Percentiles rank a stretch among this genome's conserved stretches.
Evolutionary conservation across 2,329 filamentous ascomycete genomes (phyloP).

Genomic region (Pseudogymnoascus sp.): DNA sequence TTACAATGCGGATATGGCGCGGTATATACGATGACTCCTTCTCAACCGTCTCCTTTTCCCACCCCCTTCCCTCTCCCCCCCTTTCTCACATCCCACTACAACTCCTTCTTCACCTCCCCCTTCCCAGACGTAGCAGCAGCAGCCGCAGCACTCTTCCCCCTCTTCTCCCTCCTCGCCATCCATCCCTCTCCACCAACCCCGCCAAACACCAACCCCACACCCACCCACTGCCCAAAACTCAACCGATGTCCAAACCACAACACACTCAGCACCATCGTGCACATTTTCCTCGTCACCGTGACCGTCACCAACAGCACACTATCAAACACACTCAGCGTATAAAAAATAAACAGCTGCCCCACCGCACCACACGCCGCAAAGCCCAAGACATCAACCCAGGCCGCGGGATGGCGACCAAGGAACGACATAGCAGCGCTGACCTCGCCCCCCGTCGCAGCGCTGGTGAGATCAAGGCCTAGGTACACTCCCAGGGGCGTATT

Average conservation of each 20-base stretch:
- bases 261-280: constrained; percentile 96
- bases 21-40: background rate
- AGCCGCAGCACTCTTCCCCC: constrained; percentile 58
- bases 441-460: constrained; percentile 58
- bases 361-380: constrained; percentile 87
- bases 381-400: constrained; percentile 79
- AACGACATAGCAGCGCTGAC: constrained; percentile 72
- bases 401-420: constrained; percentile 67
- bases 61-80: too few species aligned
- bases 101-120: background rate
- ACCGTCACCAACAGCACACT: constrained; percentile 90
- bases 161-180: constrained; percentile 75
- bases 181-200: constrained; percentile 86
- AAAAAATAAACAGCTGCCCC: constrained; percentile 96
- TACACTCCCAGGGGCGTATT: constrained; percentile 55
- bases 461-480: constrained; percentile 54
- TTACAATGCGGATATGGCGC: background rate
- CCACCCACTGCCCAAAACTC: constrained; percentile 84
- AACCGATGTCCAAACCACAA: constrained; percentile 88
- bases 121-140: too few species aligned
- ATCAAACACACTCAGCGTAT: constrained; percentile 86
- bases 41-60: background rate
- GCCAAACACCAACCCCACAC: constrained; percentile 86
- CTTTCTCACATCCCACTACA: background rate
- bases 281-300: constrained; percentile 96